Conservation (phyloP, 345 rosid species). For the Angophora floribunda region DNA sequence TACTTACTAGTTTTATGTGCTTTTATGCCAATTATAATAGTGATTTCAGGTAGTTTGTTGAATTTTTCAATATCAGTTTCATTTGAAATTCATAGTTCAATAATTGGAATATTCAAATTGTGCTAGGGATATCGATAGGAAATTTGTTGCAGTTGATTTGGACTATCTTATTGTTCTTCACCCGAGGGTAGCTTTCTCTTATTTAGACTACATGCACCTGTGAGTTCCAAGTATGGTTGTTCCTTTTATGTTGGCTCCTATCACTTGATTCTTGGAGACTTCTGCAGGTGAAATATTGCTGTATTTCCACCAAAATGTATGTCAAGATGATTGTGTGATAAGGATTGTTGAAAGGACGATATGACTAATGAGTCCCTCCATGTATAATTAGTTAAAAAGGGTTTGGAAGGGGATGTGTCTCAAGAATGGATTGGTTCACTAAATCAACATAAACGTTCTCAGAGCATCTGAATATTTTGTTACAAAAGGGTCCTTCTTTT, state of each 20-base stretch:
- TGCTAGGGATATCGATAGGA: not conserved
- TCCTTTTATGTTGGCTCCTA: not conserved
- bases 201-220: not conserved
- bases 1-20: not conserved
- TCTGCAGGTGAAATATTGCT: not conserved
- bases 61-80: not conserved
- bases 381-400: not conserved
- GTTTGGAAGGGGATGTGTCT: not conserved
- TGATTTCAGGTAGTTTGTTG: not conserved
- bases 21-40: not conserved
- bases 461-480: not conserved
- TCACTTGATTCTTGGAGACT: not conserved
- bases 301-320: not conserved
- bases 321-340: not conserved
- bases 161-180: not conserved
- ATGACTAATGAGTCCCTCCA: not conserved
- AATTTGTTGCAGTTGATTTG: not conserved
- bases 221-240: not conserved
- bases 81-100: not conserved
- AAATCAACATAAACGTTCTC: not conserved
- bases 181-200: not conserved
- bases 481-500: not conserved
- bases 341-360: not conserved
- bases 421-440: not conserved
- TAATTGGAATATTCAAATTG: not conserved